These are phyloP conservation scores for Apophysomyces elegans DNA, from an alignment of 371 early-diverging fungal species.

Conservation along the genomic window DNA sequence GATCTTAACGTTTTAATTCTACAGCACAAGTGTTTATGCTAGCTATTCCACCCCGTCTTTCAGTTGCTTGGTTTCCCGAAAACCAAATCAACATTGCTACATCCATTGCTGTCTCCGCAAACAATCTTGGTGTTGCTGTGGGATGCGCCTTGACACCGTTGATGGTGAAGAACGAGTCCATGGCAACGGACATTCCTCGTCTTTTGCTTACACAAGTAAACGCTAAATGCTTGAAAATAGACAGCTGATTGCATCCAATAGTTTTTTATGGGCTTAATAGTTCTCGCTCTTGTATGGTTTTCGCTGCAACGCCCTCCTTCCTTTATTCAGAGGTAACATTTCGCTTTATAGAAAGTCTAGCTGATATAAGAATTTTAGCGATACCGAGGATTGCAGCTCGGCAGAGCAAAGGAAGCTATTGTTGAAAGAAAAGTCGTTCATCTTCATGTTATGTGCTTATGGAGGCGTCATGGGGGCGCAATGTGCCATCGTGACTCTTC, in stretches of 20 bases:
- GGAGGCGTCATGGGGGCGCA: slow-evolving; percentile 55
- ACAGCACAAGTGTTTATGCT: slow-evolving; percentile 57
- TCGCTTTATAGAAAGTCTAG: background rate
- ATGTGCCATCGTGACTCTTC: slow-evolving; percentile 51
- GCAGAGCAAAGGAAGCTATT: slow-evolving; percentile 27
- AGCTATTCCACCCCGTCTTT: slow-evolving; percentile 54
- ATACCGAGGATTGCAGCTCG: slow-evolving; percentile 20
- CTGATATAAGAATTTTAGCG: background rate
- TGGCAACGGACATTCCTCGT: slow-evolving; percentile 42
- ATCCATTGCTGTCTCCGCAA: slow-evolving; percentile 54
- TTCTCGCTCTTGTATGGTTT: slow-evolving; percentile 26
- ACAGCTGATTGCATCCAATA: background rate
- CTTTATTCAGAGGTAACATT: slow-evolving; percentile 28
- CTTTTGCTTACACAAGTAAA: slow-evolving; percentile 44
- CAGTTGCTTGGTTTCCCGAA: slow-evolving; percentile 57
- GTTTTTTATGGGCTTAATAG: slow-evolving; percentile 22
- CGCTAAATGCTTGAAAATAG: background rate
- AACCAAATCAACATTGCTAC: slow-evolving; percentile 51
- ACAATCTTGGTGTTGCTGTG: slow-evolving; percentile 55
- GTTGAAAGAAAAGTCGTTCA: slow-evolving; percentile 18
- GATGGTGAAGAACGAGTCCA: slow-evolving; percentile 39
- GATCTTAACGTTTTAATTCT: slow-evolving; percentile 1
- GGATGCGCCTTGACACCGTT: slow-evolving; percentile 56
- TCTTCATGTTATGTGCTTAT: slow-evolving; percentile 39
- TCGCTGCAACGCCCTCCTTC: slow-evolving; percentile 27